Conservation (phyloP, 805 yeast genomes). For the Wickerhamiella spandovensis region DNA sequence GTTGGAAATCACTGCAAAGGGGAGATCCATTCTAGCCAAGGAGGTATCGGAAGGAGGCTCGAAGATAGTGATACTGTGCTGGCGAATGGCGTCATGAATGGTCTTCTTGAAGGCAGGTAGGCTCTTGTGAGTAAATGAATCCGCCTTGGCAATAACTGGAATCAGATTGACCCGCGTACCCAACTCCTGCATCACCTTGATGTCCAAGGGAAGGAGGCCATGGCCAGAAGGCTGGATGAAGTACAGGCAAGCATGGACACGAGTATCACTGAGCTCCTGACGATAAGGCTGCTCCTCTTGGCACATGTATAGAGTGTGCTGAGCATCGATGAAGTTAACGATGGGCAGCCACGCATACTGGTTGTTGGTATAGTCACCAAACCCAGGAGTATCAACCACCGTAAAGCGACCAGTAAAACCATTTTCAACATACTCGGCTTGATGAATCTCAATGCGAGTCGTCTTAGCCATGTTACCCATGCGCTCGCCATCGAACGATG, state of each 20-base stretch:
- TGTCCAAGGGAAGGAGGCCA: conserved; percentile 73
- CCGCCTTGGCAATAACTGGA: conserved; percentile 84
- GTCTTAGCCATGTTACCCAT: conserved; percentile 40
- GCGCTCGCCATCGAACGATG: conserved; percentile 32
- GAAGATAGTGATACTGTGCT: conserved; percentile 64
- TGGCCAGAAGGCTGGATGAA: conserved; percentile 89
- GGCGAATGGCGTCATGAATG: conserved; percentile 70
- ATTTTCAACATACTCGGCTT: conserved; percentile 76
- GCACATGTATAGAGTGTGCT: conserved; percentile 75
- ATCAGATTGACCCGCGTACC: conserved; percentile 72
- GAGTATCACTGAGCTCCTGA: conserved; percentile 39
- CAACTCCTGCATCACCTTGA: conserved; percentile 74
- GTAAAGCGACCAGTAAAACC: conserved; percentile 66
- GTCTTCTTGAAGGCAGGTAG: conserved; percentile 51
- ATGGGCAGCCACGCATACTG: conserved; percentile 54
- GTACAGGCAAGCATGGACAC: conserved; percentile 85
- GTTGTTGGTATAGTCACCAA: conserved; percentile 59
- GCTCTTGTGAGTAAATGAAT: conserved; percentile 63
- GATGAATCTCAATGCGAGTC: conserved; percentile 61
- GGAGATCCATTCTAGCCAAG: conserved; percentile 58
- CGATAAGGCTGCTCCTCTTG: conserved; percentile 89
- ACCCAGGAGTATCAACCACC: conserved; percentile 85
- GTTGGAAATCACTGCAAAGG: conserved; percentile 52
- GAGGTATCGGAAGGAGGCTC: conserved; percentile 38
- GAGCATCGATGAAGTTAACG: conserved; percentile 70